Conservation (phyloP, 805 yeast species). For the Wickerhamomyces ciferrii region DNA sequence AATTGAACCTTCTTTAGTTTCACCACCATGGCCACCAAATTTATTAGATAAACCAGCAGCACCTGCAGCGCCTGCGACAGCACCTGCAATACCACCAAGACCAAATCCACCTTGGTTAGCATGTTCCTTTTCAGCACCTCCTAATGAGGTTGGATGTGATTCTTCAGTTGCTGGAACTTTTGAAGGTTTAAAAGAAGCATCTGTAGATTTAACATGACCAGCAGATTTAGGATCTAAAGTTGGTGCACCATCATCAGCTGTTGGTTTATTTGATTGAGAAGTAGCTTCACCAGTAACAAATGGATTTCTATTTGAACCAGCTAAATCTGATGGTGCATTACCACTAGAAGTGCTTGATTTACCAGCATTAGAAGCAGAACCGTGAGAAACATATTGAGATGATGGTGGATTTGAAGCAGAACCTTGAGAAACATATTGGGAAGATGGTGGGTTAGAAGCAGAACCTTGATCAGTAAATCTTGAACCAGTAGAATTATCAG, state of each 20-base stretch:
- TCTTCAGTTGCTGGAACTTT: conserved; percentile 1
- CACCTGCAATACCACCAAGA: background rate
- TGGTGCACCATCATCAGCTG: background rate
- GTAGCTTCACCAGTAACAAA: background rate
- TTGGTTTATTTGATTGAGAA: background rate
- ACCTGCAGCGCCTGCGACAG: background rate
- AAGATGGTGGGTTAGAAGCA: background rate
- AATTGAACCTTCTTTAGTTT: background rate
- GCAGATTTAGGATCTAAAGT: conserved; percentile 1
- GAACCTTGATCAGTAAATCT: background rate
- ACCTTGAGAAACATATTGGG: background rate
- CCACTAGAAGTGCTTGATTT: background rate
- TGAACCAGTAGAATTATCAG: background rate
- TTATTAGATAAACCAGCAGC: background rate
- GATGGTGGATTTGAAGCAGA: background rate
- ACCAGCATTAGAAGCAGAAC: background rate
- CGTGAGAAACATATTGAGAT: background rate
- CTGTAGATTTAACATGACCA: background rate
- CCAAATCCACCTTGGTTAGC: background rate
- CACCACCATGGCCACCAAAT: background rate
- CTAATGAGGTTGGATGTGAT: conserved; percentile 1
- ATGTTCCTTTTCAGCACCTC: background rate
- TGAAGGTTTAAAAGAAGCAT: background rate
- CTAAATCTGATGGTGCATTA: background rate
- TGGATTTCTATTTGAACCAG: background rate